Evolutionary conservation across 441 rosid species (phyloP), one percentile per base, ranked within the genome.

Genomic region (Erodium moschatum): DNA sequence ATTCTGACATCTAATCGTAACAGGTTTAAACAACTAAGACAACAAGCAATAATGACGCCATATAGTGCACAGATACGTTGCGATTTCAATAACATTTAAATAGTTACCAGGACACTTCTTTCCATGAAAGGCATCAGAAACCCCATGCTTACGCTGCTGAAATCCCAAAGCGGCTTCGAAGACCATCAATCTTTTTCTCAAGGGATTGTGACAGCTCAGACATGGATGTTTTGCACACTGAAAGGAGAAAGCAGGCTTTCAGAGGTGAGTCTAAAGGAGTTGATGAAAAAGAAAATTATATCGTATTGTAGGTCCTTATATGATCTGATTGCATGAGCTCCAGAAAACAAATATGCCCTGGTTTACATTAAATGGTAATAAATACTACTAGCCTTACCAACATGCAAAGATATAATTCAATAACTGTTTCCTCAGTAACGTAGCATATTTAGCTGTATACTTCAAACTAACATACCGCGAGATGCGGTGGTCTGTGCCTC

Each of bases 141-240:
- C 63, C 35, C 35, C 4, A 56, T 33, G 52, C 63, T 68, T 78
- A 79, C 63, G 76, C 27, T 16, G 85, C 50, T 15, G 76, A 52
- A 40, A 74, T 65, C 66, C 89, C 86, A 67, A 74, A 81, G 54
- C 74, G 77, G 75, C 65, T 61, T 68, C 77, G 79, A 40, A 85
- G 74, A 74, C 6, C 66, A 69, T 70, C 76, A 56, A 83, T 74
- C 58, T 74, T 66, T 71, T 83, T 81, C 77, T 83, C 84, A 8
- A 73, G 74, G 15, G 89, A 83, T 67, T 75, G 79, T 35, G 80
- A 73, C 48, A 85, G 78, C 67, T 80, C 85, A 2, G 81, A 75
- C 64, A 83, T 78, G 70, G 89, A 52, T 48, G 79, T 76, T 78
- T 83, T 85, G 81, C 81, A 80, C 68, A 78, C 87, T 83, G 82